Evolutionary conservation across 371 early-diverging fungal species (phyloP).

Genomic region (Mortierella sp.): DNA sequence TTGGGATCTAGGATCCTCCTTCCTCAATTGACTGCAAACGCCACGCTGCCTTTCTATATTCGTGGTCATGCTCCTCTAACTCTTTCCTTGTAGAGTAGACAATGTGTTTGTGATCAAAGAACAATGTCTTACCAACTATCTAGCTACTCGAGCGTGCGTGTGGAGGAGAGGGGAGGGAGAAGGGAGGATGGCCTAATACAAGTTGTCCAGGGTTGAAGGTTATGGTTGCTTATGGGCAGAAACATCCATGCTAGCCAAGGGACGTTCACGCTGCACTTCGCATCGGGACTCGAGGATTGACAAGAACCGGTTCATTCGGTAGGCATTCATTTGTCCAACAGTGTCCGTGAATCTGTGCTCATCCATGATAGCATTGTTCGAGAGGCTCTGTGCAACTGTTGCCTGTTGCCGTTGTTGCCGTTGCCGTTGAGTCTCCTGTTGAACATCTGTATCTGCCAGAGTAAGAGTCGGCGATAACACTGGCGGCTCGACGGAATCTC

Average conservation of each 20-base stretch:
- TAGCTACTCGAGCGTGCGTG: too few relatives aligned
- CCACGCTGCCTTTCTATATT: too few relatives aligned
- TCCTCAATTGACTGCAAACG: too few relatives aligned
- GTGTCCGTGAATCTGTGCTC: slow-evolving; percentile 57
- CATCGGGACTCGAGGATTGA: slow-evolving; percentile 60
- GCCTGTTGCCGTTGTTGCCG: too few relatives aligned
- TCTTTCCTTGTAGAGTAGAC: too few relatives aligned
- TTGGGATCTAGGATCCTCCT: too few relatives aligned
- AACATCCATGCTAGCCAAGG: slow-evolving; percentile 44
- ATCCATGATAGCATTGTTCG: slow-evolving; percentile 48
- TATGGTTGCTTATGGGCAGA: slow-evolving; percentile 8
- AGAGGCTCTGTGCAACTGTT: slow-evolving; percentile 19
- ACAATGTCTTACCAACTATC: too few relatives aligned
- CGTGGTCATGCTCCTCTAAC: too few relatives aligned
- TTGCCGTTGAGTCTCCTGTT: not conserved
- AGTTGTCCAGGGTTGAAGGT: slow-evolving; percentile 21
- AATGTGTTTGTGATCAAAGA: too few relatives aligned
- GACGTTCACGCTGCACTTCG: slow-evolving; percentile 36
- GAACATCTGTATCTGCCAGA: not conserved
- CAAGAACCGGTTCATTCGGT: slow-evolving; percentile 64
- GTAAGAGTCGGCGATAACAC: too few relatives aligned
- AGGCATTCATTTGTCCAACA: slow-evolving; percentile 61
- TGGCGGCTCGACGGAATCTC: not conserved
- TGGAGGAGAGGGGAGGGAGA: not conserved
- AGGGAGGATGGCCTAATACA: slow-evolving; percentile 12